Base-by-base conservation (phyloP, 2,329 filamentous ascomycete genomes). In the Ceratocystis diversiconidia region DNA sequence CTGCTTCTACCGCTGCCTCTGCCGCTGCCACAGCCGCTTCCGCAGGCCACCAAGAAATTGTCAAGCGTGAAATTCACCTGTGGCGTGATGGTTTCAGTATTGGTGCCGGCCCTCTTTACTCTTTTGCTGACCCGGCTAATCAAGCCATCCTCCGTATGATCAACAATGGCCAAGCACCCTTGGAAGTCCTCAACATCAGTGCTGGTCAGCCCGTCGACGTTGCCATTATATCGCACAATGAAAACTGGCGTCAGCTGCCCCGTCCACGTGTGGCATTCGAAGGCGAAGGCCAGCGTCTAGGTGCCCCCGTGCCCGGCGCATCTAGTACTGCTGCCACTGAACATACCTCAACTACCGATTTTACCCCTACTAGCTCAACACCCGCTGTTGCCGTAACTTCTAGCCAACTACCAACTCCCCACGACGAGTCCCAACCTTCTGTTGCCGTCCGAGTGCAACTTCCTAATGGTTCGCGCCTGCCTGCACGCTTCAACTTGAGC, bases 51-150 rank as follows among this genome's bases (percentile, higher is more conserved):
- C 25, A 62, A 55, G 62, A 67, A 28, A n/a, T 55, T 25, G 55
- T 41, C 3, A 44, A 62, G 12, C 85, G 89, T 62, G 82, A 84
- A 10, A 79, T 95, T 64, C 89, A 92, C 71, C 80, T 94, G 57
- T 95, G 90, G 90, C 81, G 82, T 52, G 86, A 95, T 72, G 90
- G 90, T 15, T 92, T 94, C 76, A 92, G 88, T 69, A 85, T 95
- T 68, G 89, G 92, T 67, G 88, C 94, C 71, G 90, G 90, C 32
- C 82, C 85, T 60, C 82, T 94, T 46, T 85, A 83, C 73, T 84
- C 88, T 65, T 92, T 89, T 72, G 87, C 92, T 71, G 89, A 94
- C 73, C 88, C 89, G 0, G 81, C 80, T 36, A 91, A 92, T 73
- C 83, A 85, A 36, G 79, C 80, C 62, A 87, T 88, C 64, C 78